Evolutionary conservation across 208 protist genomes (phyloP).

Genomic region (Angomonas ambiguus): DNA sequence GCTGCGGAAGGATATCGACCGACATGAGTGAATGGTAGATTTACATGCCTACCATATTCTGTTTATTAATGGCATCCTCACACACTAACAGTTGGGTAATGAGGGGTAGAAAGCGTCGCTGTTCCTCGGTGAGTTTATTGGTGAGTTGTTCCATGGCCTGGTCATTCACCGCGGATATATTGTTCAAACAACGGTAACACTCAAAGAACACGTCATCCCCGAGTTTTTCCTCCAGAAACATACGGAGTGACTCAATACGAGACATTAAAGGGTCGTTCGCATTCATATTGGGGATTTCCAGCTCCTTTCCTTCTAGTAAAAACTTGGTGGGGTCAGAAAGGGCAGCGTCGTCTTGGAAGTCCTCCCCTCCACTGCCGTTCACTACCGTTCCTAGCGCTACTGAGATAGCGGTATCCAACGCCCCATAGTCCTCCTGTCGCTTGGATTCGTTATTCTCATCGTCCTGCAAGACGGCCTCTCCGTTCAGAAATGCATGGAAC

Average conservation of each 20-base stretch:
- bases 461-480: constrained; percentile 33
- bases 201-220: constrained; percentile 66
- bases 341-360: constrained; percentile 65
- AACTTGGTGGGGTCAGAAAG: constrained; percentile 62
- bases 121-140: constrained; percentile 41
- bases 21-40: constrained; percentile 1
- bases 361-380: constrained; percentile 19
- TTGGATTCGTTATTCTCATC: constrained; percentile 11
- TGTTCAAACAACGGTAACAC: constrained; percentile 79
- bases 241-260: constrained; percentile 87
- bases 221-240: constrained; percentile 80
- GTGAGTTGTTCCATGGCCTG: constrained; percentile 66
- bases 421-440: constrained; percentile 64
- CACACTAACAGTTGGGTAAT: constrained; percentile 84
- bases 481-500: constrained; percentile 52
- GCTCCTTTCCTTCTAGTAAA: constrained; percentile 84
- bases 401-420: constrained; percentile 64
- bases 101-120: constrained; percentile 79
- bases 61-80: constrained; percentile 79
- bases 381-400: constrained; percentile 28
- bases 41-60: constrained; percentile 22
- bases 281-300: constrained; percentile 76
- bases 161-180: constrained; percentile 67
- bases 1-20: constrained; percentile 11
- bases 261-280: constrained; percentile 80